phyloP scores from a whole-genome alignment of 441 rosid genomes.

The Gossypium lobatum region DNA sequence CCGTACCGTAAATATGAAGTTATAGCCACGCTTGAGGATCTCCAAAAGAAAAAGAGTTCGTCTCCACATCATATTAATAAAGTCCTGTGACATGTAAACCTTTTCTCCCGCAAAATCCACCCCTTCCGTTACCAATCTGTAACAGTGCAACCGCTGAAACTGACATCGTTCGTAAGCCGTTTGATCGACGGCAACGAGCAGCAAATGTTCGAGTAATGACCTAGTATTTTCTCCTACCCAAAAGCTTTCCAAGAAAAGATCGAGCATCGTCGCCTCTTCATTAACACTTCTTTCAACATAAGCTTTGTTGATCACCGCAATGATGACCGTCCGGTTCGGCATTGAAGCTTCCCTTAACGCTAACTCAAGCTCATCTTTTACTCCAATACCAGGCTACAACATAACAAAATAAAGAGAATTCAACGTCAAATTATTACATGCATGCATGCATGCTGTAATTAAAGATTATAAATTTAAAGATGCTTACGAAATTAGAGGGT shows the following conservation, averaged over 20 bases:
- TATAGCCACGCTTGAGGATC: conserved; percentile 37
- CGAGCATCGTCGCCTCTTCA: conserved; percentile 33
- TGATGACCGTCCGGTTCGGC: conserved; percentile 34
- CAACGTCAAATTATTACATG: too few relatives aligned
- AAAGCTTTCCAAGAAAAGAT: conserved; percentile 39
- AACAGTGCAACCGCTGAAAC: conserved; percentile 42
- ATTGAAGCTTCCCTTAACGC: conserved; percentile 25
- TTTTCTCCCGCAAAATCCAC: conserved; percentile 29
- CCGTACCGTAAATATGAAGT: conserved; percentile 43
- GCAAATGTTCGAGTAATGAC: conserved; percentile 24
- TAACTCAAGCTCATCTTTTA: conserved; percentile 22
- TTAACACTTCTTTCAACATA: conserved; percentile 28
- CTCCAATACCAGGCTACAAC: too few relatives aligned
- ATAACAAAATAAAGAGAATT: too few relatives aligned
- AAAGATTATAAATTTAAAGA: not conserved
- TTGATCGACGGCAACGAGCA: conserved; percentile 34
- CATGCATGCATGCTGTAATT: not conserved
- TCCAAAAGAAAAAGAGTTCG: conserved; percentile 35
- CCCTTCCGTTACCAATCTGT: conserved; percentile 30
- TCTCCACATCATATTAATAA: conserved; percentile 49
- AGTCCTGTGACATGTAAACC: conserved; percentile 36
- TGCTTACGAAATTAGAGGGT: not conserved
- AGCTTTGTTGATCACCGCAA: conserved; percentile 40
- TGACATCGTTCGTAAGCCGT: conserved; percentile 37
- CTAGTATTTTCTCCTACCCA: conserved; percentile 41